Evolutionary conservation across 2,329 filamentous ascomycete genomes (phyloP), one percentile per base, ranked within the genome.

Genomic region (Penicillium crustosum): DNA sequence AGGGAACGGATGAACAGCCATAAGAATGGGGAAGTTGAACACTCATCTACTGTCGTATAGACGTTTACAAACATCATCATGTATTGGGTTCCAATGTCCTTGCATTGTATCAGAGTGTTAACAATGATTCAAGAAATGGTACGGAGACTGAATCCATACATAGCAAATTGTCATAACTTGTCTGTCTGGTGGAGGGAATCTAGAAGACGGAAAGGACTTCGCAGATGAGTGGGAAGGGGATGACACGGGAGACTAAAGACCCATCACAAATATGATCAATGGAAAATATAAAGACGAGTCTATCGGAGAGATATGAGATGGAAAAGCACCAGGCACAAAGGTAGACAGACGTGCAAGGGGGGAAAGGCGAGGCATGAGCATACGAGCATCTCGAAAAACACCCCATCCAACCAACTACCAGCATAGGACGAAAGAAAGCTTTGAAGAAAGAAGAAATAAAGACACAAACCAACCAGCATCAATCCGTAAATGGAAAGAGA

Each of bases 1-100:
- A 82, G 56, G 75, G 67, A 21, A 64, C 62, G 31, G 42, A 42
- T n/a, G 47, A 29, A 27, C 29, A 52, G 23, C n/a, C 23, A 55
- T n/a, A 58, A 49, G 6, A 52, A 54, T 6, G 55, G 62, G 2
- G 60, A 66, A 25, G 60, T 44, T 21, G 58, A 56, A 44, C 38
- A 29, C n/a, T 8, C 31, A 33, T 21, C 21, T 29, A 23, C 19
- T 9, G n/a, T 36, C 13, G 23, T 10, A 19, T 17, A 29, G 31
- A 19, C 21, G 2, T 12, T 21, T 9, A 31, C n/a, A 17, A 27
- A 5, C n/a, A n/a, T n/a, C 7, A 5, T 21, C 21, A 33, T 27
- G 23, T 25, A 25, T 25, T 25, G 23, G 23, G 23, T 25, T 17
- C 6, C 1, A 42, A 31, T 21, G 7, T 4, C 17, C 12, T 31